These are phyloP conservation scores for Abrus pulchellus DNA, from an alignment of 306 rosid genomes.

Conservation along the genomic window DNA sequence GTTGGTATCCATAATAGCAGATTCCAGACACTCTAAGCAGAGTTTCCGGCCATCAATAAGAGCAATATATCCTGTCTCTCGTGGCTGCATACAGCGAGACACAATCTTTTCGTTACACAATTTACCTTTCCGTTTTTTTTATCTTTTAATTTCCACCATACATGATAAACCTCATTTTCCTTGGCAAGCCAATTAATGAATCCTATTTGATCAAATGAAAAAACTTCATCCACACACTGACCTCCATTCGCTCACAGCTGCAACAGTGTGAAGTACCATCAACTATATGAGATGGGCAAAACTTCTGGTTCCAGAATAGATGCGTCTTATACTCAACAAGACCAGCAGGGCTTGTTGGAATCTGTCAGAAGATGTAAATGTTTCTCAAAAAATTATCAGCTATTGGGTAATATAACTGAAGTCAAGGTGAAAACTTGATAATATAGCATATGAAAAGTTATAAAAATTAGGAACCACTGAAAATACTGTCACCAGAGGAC, in stretches of 20 bases:
- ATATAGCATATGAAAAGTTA: not conserved
- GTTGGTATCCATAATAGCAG: slow-evolving; percentile 76
- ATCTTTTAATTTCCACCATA: slow-evolving; percentile 19
- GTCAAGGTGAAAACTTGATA: not conserved
- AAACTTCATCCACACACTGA: slow-evolving; percentile 33
- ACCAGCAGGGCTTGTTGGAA: slow-evolving; percentile 77
- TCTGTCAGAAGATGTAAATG: slow-evolving; percentile 54
- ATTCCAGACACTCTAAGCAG: slow-evolving; percentile 76
- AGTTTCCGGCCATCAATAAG: slow-evolving; percentile 78
- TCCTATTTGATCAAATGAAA: too few relatives aligned
- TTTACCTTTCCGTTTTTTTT: not conserved
- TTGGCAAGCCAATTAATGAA: too few relatives aligned
- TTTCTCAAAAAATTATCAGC: too few relatives aligned
- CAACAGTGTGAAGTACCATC: slow-evolving; percentile 78
- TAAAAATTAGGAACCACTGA: too few relatives aligned
- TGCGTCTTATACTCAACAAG: slow-evolving; percentile 67
- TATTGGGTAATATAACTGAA: too few relatives aligned
- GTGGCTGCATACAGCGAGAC: slow-evolving; percentile 58
- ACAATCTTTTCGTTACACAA: not conserved
- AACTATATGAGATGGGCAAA: slow-evolving; percentile 75
- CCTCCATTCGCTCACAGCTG: slow-evolving; percentile 90
- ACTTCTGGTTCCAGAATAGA: slow-evolving; percentile 79
- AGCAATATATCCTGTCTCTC: slow-evolving; percentile 57
- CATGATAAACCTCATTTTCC: not conserved
- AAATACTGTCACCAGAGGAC: too few relatives aligned